Conservation (phyloP, 108 stramenopile species). For the Skeletonema tropicum region DNA sequence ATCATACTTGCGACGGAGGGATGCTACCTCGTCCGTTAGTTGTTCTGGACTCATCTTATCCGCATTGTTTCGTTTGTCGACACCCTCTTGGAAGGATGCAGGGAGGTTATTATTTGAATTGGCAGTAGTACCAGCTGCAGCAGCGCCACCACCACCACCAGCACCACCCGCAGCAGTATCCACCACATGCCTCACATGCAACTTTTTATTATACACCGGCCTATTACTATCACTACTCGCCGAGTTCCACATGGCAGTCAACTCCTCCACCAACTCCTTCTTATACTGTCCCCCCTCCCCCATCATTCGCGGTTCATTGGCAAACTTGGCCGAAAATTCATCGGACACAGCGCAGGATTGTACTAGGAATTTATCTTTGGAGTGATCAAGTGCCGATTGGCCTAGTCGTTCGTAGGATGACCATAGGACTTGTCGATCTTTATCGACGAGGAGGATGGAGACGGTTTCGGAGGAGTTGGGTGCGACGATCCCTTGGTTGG, state of each 20-base stretch:
- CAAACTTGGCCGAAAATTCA: constrained; percentile 52
- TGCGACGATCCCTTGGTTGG: constrained; percentile 89
- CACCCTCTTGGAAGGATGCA: constrained; percentile 3
- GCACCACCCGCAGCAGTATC: neutral
- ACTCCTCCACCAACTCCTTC: constrained; percentile 72
- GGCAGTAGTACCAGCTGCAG: neutral
- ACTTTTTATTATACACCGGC: constrained; percentile 76
- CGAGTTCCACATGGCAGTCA: constrained; percentile 86
- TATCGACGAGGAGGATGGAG: constrained; percentile 86
- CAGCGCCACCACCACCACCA: neutral
- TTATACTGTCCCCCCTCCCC: constrained; percentile 39
- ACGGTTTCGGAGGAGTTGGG: constrained; percentile 78
- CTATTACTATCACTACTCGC: constrained; percentile 39
- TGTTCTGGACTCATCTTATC: constrained; percentile 82
- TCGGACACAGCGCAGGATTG: constrained; percentile 69
- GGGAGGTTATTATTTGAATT: constrained; percentile 5
- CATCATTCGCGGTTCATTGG: constrained; percentile 12
- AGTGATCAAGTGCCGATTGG: constrained; percentile 89
- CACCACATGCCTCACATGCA: constrained; percentile 82
- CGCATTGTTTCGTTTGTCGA: constrained; percentile 38
- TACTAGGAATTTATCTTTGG: constrained; percentile 92
- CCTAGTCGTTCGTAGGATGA: constrained; percentile 88
- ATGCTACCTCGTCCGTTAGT: constrained; percentile 67
- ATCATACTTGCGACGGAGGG: constrained; percentile 91
- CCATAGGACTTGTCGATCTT: constrained; percentile 82